Evolutionary conservation across 805 yeast species (phyloP).

Genomic region (Starmerella floricola): DNA sequence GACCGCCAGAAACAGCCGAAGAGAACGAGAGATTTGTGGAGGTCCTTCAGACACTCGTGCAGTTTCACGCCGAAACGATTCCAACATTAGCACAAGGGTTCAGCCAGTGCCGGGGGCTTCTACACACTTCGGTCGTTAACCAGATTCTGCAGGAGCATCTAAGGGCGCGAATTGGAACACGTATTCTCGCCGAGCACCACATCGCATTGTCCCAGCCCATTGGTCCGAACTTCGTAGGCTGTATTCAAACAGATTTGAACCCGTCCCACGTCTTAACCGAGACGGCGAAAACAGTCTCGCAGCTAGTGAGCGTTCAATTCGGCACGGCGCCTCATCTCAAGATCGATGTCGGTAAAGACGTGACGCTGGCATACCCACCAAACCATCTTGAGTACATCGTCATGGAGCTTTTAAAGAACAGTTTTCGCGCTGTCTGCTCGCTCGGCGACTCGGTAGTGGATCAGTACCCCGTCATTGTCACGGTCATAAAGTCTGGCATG

Average conservation of each 20-base stretch:
- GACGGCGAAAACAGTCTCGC: constrained; percentile 66
- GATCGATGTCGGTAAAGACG: constrained; percentile 45
- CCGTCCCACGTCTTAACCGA: constrained; percentile 52
- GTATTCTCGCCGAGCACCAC: constrained; percentile 78
- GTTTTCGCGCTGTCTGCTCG: constrained; percentile 70
- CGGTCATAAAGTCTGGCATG: constrained; percentile 36
- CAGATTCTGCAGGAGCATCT: constrained; percentile 63
- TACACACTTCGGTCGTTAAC: constrained; percentile 40
- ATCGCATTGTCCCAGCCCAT: constrained; percentile 44
- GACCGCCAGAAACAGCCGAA: constrained; percentile 37
- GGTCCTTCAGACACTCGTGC: constrained; percentile 48
- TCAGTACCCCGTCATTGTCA: constrained; percentile 35
- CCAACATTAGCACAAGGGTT: constrained; percentile 76
- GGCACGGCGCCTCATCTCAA: constrained; percentile 55
- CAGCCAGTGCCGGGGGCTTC: constrained; percentile 40
- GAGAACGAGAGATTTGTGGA: constrained; percentile 45
- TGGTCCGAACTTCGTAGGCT: constrained; percentile 44
- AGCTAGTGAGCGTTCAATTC: constrained; percentile 69
- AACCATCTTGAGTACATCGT: constrained; percentile 78
- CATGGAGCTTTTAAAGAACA: constrained; percentile 76
- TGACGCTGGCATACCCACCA: constrained; percentile 70
- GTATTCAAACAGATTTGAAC: constrained; percentile 52
- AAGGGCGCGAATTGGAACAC: constrained; percentile 73
- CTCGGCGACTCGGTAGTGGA: constrained; percentile 39
- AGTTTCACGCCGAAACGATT: constrained; percentile 72